Conservation (phyloP, 2,329 filamentous ascomycete genomes). For the Apiospora arundinis region DNA sequence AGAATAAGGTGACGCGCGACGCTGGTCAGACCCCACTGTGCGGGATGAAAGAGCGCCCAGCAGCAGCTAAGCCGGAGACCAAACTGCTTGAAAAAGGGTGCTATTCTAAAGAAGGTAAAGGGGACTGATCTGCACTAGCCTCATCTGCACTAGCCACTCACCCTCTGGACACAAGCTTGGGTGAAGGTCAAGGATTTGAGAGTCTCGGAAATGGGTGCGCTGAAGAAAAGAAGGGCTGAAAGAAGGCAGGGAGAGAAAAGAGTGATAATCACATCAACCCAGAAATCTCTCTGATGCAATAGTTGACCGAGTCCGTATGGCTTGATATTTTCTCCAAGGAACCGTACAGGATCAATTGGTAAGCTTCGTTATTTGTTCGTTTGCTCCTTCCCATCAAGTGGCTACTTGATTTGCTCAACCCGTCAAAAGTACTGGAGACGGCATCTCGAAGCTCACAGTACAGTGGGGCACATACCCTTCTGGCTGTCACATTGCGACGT, state of each 20-base stretch:
- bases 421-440: neutral
- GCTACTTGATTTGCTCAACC: neutral
- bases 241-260: neutral
- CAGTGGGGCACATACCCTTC: neutral
- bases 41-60: neutral
- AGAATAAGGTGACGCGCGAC: constrained; percentile 1
- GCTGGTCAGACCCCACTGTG: constrained; percentile 8
- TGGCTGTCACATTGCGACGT: neutral
- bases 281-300: neutral
- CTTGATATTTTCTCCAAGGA: neutral
- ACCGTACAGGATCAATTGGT: neutral
- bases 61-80: neutral
- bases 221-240: neutral
- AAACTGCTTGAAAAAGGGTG: neutral
- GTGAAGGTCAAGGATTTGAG: neutral
- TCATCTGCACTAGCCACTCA: constrained; percentile 4
- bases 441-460: neutral
- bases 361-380: neutral
- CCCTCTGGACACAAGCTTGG: neutral
- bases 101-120: neutral
- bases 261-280: neutral
- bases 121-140: neutral
- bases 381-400: neutral
- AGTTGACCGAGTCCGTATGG: neutral
- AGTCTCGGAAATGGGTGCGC: neutral